A percentile compares a stretch with the other conserved stretches of the same genome.
Conservation (phyloP, 768 basidiomycete genomes). For the Phylloporus scabripes region DNA sequence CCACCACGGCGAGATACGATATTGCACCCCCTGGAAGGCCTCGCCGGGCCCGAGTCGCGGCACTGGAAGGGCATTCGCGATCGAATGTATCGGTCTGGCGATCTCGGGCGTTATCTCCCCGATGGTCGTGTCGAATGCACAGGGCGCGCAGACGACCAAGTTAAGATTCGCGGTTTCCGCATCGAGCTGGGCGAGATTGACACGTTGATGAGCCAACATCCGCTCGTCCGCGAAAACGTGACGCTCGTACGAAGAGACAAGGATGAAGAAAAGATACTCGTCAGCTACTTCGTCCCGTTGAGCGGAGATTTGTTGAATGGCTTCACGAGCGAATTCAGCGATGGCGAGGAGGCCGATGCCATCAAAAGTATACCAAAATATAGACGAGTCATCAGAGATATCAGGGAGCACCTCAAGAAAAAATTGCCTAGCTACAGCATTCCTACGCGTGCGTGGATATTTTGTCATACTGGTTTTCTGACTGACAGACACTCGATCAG, state of each 20-base stretch:
- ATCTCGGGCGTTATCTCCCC: slow-evolving; percentile 90
- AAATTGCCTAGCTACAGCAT: slow-evolving; percentile 94
- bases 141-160: slow-evolving; percentile 95
- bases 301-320: slow-evolving; percentile 60
- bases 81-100: slow-evolving; percentile 96
- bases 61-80: slow-evolving; percentile 96
- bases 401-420: slow-evolving; percentile 92
- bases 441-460: slow-evolving; percentile 63
- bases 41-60: slow-evolving; percentile 65
- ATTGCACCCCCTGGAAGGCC: slow-evolving; percentile 46
- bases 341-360: slow-evolving; percentile 47
- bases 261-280: slow-evolving; percentile 97
- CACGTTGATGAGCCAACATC: slow-evolving; percentile 89
- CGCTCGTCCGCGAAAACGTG: slow-evolving; percentile 94
- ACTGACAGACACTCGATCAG: slow-evolving; percentile 34
- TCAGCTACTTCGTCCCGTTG: slow-evolving; percentile 94
- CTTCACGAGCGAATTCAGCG: slow-evolving; percentile 61
- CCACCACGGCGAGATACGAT: slow-evolving; percentile 66
- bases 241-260: slow-evolving; percentile 95
- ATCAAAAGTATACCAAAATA: slow-evolving; percentile 80
- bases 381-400: slow-evolving; percentile 83
- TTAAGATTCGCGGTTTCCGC: slow-evolving; percentile 98
- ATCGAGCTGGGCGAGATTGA: slow-evolving; percentile 99
- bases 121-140: slow-evolving; percentile 94
- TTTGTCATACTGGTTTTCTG: neutral